These are phyloP conservation scores for Colletotrichum filicis DNA, from an alignment of 2,329 filamentous ascomycete genomes.

Conservation along the genomic window DNA sequence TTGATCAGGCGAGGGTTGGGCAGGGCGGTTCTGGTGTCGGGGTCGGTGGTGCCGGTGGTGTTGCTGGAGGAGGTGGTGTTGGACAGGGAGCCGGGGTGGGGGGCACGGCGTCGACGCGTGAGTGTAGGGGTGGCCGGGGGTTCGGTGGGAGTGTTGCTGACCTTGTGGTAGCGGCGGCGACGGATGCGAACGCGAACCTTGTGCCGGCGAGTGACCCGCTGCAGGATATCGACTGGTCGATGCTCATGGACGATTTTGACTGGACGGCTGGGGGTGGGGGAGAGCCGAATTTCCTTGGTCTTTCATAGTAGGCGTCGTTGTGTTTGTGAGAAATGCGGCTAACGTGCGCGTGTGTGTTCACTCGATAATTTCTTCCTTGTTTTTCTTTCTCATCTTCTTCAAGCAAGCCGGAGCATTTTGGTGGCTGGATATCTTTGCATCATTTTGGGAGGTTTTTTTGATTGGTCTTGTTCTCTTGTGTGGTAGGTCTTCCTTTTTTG, in stretches of 20 bases:
- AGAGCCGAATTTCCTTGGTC: conserved; percentile 31
- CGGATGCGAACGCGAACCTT: conserved; percentile 15
- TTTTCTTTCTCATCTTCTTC: background rate
- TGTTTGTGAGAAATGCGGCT: background rate
- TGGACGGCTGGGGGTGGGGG: conserved; percentile 45
- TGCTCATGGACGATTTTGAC: conserved; percentile 62
- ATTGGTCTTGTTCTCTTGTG: too few relatives aligned
- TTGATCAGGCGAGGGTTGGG: conserved; percentile 46
- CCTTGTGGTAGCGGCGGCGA: conserved; percentile 24
- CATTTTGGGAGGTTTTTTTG: too few relatives aligned
- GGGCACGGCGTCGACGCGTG: conserved; percentile 22
- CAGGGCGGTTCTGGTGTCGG: background rate
- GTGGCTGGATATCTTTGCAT: background rate
- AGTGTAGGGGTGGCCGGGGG: conserved; percentile 14
- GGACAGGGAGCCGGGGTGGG: conserved; percentile 21
- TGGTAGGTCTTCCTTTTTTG: too few relatives aligned
- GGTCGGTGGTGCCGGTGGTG: background rate
- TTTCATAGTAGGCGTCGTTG: conserved; percentile 14
- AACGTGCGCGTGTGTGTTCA: background rate
- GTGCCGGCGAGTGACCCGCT: conserved; percentile 45
- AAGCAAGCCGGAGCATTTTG: background rate
- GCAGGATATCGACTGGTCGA: conserved; percentile 61
- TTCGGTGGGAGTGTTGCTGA: conserved; percentile 27
- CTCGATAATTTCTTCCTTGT: background rate
- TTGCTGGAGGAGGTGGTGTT: conserved; percentile 24